These are phyloP conservation scores for Yarrowia sp. DNA, from an alignment of 805 yeast genomes.

Conservation along the genomic window DNA sequence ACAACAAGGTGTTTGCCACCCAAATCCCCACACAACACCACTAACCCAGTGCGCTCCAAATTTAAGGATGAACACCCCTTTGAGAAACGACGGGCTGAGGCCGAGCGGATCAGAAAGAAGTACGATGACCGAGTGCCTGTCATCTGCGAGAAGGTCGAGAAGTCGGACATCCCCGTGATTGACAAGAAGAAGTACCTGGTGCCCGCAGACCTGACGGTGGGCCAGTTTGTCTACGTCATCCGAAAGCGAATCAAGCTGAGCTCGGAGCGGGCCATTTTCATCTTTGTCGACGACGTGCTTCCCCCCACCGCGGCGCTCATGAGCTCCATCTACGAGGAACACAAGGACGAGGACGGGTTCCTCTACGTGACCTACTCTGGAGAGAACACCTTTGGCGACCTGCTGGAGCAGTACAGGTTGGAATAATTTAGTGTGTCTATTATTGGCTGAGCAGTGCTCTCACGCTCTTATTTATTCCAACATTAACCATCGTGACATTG, in stretches of 20 bases:
- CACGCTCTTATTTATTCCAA: constrained; percentile 39
- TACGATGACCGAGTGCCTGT: constrained; percentile 94
- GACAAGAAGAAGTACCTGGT: constrained; percentile 97
- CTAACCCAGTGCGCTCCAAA: constrained; percentile 76
- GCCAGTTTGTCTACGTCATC: constrained; percentile 97
- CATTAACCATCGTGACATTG: constrained; percentile 32
- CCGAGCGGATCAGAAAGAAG: constrained; percentile 85
- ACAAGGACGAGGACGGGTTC: constrained; percentile 97
- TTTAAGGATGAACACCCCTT: constrained; percentile 95
- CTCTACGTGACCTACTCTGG: constrained; percentile 95
- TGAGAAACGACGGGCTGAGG: constrained; percentile 94
- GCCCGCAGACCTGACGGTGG: constrained; percentile 94
- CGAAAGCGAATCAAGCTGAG: constrained; percentile 95
- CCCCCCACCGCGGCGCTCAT: constrained; percentile 98
- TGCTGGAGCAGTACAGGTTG: constrained; percentile 38
- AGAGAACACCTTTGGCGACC: constrained; percentile 90
- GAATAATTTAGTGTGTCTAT: constrained; percentile 28
- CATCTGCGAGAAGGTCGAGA: constrained; percentile 96
- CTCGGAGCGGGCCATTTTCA: constrained; percentile 96
- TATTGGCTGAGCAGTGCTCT: constrained; percentile 36
- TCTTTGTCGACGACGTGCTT: constrained; percentile 93
- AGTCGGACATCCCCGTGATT: constrained; percentile 92
- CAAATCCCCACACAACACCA: constrained; percentile 12
- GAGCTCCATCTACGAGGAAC: constrained; percentile 94
- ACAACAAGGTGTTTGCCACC: constrained; percentile 22